Percentiles rank a stretch among this genome's conserved stretches.
Evolutionary conservation across 2,329 filamentous ascomycete species (phyloP).

Genomic region (Fusarium odoratissimum): DNA sequence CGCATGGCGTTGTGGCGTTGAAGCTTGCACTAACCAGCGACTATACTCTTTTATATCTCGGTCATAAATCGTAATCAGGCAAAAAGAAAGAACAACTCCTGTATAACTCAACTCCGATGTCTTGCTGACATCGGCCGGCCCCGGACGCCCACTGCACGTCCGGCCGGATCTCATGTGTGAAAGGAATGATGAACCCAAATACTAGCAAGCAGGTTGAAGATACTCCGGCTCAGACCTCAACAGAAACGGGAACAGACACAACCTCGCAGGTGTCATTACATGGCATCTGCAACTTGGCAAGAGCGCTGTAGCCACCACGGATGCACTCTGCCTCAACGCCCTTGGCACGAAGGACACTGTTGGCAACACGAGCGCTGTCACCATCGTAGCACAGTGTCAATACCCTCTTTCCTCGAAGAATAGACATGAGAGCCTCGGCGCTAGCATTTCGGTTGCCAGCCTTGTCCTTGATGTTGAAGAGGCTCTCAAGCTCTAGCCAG

Average conservation of each 20-base stretch:
- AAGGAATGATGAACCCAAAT: neutral
- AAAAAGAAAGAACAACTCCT: slow-evolving; percentile 8
- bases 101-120: neutral
- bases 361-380: slow-evolving; percentile 65
- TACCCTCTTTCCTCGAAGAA: slow-evolving; percentile 53
- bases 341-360: slow-evolving; percentile 64
- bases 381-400: slow-evolving; percentile 65
- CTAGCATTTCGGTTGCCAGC: slow-evolving; percentile 44
- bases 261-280: slow-evolving; percentile 42
- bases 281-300: slow-evolving; percentile 45
- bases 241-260: slow-evolving; percentile 34
- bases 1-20: slow-evolving; percentile 22
- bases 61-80: slow-evolving; percentile 21
- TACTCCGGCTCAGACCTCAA: slow-evolving; percentile 34
- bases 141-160: slow-evolving; percentile 45
- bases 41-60: neutral
- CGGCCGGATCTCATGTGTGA: neutral
- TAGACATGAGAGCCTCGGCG: slow-evolving; percentile 44
- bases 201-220: neutral
- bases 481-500: slow-evolving; percentile 61
- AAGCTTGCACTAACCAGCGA: slow-evolving; percentile 32
- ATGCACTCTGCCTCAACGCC: slow-evolving; percentile 60
- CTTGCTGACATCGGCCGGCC: neutral
- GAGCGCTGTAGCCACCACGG: slow-evolving; percentile 53
- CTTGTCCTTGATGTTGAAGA: slow-evolving; percentile 53